These are phyloP conservation scores for Chaetomiaceae sp. DNA, from an alignment of 2,329 filamentous ascomycete species.

Conservation along the genomic window DNA sequence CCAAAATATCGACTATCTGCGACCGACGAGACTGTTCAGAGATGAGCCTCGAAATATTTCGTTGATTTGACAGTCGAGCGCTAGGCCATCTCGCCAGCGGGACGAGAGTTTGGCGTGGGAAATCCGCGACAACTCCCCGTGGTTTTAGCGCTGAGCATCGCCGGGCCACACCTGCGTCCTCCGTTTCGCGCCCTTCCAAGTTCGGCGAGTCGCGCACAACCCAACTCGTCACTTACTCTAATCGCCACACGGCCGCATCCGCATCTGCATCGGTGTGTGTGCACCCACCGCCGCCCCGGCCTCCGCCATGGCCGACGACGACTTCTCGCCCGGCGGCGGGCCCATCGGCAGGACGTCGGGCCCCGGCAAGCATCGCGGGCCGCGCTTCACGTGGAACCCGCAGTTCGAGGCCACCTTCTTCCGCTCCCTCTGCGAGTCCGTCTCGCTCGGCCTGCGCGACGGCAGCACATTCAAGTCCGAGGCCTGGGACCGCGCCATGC, in stretches of 20 bases:
- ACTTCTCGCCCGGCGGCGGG: slow-evolving; percentile 25
- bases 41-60: not conserved
- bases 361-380: slow-evolving; percentile 34
- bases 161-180: not conserved
- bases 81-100: not conserved
- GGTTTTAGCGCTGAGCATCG: not conserved
- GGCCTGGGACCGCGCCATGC: slow-evolving; percentile 55
- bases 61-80: not conserved
- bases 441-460: slow-evolving; percentile 52
- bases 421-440: slow-evolving; percentile 55
- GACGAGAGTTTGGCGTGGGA: not conserved
- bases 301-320: slow-evolving; percentile 33
- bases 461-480: slow-evolving; percentile 59
- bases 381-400: slow-evolving; percentile 57
- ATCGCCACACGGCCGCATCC: slow-evolving; percentile 3
- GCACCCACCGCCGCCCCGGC: slow-evolving; percentile 1
- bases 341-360: slow-evolving; percentile 13
- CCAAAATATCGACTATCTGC: not conserved
- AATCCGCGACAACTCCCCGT: not conserved
- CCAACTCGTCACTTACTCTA: not conserved
- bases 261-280: not conserved
- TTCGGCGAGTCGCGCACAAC: not conserved
- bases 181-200: not conserved
- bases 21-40: slow-evolving; percentile 2
- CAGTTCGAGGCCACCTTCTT: slow-evolving; percentile 59